These are phyloP conservation scores for Ustilago esculenta DNA, from an alignment of 1,284 basidiomycete genomes.

Conservation along the genomic window DNA sequence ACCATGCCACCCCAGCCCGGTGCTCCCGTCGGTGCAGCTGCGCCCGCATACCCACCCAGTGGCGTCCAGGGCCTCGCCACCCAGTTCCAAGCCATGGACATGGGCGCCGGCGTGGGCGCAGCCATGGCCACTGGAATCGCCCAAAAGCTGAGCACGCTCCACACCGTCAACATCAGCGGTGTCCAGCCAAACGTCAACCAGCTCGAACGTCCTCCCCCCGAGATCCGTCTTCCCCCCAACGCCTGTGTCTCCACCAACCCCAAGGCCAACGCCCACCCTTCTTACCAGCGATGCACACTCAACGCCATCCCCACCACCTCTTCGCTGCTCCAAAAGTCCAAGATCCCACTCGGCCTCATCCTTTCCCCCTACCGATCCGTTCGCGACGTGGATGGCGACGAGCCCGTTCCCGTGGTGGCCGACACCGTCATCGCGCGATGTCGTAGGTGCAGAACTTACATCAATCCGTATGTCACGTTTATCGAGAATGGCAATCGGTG, in stretches of 20 bases:
- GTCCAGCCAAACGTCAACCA: constrained; percentile 80
- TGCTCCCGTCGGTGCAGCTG: constrained; percentile 16
- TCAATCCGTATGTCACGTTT: constrained; percentile 98
- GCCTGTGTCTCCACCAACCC: constrained; percentile 83
- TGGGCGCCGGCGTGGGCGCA: constrained; percentile 70
- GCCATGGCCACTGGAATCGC: no score
- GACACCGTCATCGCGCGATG: constrained; percentile 98
- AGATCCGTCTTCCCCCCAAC: constrained; percentile 85
- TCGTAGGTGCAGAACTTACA: constrained; percentile 95
- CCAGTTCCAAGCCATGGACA: constrained; percentile 87
- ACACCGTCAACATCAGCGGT: constrained; percentile 59
- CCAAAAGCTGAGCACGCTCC: constrained; percentile 49
- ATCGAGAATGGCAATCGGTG: constrained; percentile 98
- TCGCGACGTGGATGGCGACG: constrained; percentile 71
- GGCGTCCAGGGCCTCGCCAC: constrained; percentile 76
- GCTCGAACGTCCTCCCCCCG: constrained; percentile 82
- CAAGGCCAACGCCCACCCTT: constrained; percentile 83
- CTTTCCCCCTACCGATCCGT: constrained; percentile 90
- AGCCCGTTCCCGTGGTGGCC: constrained; percentile 83
- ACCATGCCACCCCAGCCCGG: constrained; percentile 20
- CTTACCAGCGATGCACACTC: constrained; percentile 91
- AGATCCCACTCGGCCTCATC: constrained; percentile 89
- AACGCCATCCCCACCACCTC: constrained; percentile 94
- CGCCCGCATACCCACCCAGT: constrained; percentile 33
- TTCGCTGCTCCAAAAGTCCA: constrained; percentile 88